Percentiles rank a stretch among this genome's conserved stretches.
Evolutionary conservation across 2,329 filamentous ascomycete species (phyloP).

Genomic region (Aspergillus thermomutatus): DNA sequence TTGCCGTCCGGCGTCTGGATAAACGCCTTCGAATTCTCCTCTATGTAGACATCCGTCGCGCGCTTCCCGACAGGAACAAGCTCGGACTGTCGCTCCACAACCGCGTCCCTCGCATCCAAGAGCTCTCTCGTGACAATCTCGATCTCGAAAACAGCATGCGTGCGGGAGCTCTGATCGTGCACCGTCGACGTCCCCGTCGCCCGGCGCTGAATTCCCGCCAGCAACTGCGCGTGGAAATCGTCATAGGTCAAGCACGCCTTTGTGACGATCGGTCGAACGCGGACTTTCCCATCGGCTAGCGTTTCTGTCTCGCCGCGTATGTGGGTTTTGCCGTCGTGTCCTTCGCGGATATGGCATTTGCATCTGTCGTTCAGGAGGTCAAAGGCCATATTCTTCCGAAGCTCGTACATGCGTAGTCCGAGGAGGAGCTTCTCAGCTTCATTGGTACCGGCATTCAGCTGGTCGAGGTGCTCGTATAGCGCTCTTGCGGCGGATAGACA

Average conservation of each 20-base stretch:
- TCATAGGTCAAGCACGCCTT: constrained; percentile 34
- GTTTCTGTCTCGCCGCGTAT: constrained; percentile 44
- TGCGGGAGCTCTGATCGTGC: constrained; percentile 46
- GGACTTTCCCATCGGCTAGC: constrained; percentile 39
- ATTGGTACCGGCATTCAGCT: constrained; percentile 18
- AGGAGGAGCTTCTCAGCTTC: constrained; percentile 26
- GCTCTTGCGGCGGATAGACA: constrained; percentile 35
- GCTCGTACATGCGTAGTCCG: constrained; percentile 41
- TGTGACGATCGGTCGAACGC: constrained; percentile 37
- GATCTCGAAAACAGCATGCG: constrained; percentile 43
- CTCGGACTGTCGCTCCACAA: constrained; percentile 44
- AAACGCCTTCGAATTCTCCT: constrained; percentile 33
- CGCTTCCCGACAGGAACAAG: constrained; percentile 45
- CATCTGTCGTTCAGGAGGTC: constrained; percentile 41
- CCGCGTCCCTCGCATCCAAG: constrained; percentile 34
- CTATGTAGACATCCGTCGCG: constrained; percentile 40
- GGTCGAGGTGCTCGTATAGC: constrained; percentile 25
- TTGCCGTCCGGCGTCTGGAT: constrained; percentile 30
- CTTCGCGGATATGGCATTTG: constrained; percentile 42
- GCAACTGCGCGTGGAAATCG: constrained; percentile 27
- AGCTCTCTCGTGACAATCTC: constrained; percentile 40
- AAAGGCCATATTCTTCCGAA: constrained; percentile 42
- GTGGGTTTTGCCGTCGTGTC: constrained; percentile 38
- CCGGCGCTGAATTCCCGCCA: constrained; percentile 27
- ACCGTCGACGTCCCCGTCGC: constrained; percentile 38